Evolutionary conservation across 2,329 filamentous ascomycete genomes (phyloP).

Genomic region (Penicillium nordicum): DNA sequence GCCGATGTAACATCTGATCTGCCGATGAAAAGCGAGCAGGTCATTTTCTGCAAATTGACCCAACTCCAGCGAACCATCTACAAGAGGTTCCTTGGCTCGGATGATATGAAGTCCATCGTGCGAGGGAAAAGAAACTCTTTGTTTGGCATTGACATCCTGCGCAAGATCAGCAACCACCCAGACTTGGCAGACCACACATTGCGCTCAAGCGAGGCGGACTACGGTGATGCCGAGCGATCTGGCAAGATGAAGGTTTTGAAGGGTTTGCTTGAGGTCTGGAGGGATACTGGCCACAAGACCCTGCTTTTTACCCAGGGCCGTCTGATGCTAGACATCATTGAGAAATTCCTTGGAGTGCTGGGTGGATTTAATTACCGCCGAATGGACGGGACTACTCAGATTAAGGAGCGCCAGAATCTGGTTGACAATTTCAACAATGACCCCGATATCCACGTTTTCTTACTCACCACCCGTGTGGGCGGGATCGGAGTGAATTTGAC

Average conservation of each 20-base stretch:
- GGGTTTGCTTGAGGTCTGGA: slow-evolving; percentile 83
- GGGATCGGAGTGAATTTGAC: slow-evolving; percentile 92
- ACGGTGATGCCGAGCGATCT: slow-evolving; percentile 74
- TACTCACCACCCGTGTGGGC: slow-evolving; percentile 93
- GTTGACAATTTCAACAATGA: slow-evolving; percentile 91
- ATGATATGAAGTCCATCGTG: slow-evolving; percentile 81
- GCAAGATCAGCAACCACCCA: slow-evolving; percentile 97
- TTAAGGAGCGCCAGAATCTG: slow-evolving; percentile 81
- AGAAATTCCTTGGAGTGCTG: slow-evolving; percentile 69
- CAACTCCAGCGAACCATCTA: slow-evolving; percentile 75
- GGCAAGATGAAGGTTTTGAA: slow-evolving; percentile 97
- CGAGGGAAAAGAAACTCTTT: slow-evolving; percentile 72
- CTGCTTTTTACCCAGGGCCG: slow-evolving; percentile 89
- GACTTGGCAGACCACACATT: slow-evolving; percentile 72
- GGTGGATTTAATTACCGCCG: slow-evolving; percentile 72
- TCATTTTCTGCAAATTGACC: slow-evolving; percentile 92
- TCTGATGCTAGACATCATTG: slow-evolving; percentile 92
- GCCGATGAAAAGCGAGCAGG: slow-evolving; percentile 92
- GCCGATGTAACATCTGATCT: slow-evolving; percentile 89
- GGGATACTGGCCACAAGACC: slow-evolving; percentile 86
- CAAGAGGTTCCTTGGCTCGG: slow-evolving; percentile 72
- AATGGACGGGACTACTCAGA: slow-evolving; percentile 90
- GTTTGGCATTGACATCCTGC: slow-evolving; percentile 84
- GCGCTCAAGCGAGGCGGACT: slow-evolving; percentile 59
- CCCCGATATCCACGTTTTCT: slow-evolving; percentile 75